Evolutionary conservation across 352 stramenopile species (phyloP).

Genomic region (Phytophthora sp.): DNA sequence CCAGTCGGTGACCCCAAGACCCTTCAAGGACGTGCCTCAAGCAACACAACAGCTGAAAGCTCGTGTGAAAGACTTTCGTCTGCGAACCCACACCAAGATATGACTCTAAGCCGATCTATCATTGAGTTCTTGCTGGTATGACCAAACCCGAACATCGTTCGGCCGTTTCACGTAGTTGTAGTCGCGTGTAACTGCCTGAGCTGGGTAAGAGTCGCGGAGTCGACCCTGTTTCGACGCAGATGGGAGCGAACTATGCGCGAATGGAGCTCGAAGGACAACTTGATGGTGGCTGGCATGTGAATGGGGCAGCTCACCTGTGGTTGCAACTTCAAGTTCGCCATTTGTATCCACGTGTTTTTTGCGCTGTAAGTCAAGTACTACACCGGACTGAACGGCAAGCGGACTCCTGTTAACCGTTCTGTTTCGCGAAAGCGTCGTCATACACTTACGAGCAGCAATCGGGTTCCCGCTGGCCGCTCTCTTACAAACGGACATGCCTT

Average conservation of each 20-base stretch:
- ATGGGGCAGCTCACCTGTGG: slow-evolving; percentile 1
- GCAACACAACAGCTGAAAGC: slow-evolving; percentile 1
- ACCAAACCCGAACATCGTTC: background rate
- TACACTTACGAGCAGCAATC: too few species aligned
- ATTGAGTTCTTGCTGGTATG: slow-evolving; percentile 11
- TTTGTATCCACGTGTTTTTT: slow-evolving; percentile 3
- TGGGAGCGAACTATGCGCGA: slow-evolving; percentile 2
- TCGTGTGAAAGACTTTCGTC: slow-evolving; percentile 6
- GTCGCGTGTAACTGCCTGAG: background rate
- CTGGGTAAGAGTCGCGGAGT: background rate
- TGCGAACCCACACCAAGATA: background rate
- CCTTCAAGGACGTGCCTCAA: background rate
- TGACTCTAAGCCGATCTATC: background rate
- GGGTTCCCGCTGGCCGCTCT: too few species aligned
- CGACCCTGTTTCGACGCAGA: slow-evolving; percentile 6
- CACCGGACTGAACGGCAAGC: too few species aligned
- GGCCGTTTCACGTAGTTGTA: background rate
- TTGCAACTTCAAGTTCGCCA: slow-evolving; percentile 17
- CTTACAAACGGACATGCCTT: too few species aligned
- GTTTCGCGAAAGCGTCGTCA: too few species aligned
- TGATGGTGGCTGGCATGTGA: background rate
- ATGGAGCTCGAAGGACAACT: slow-evolving; percentile 2
- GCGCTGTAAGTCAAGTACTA: slow-evolving; percentile 10
- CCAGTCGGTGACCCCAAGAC: background rate
- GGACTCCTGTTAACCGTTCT: too few species aligned